Conservation (phyloP, 192 early-diverging fungal species). For the Coemansia sp. region DNA sequence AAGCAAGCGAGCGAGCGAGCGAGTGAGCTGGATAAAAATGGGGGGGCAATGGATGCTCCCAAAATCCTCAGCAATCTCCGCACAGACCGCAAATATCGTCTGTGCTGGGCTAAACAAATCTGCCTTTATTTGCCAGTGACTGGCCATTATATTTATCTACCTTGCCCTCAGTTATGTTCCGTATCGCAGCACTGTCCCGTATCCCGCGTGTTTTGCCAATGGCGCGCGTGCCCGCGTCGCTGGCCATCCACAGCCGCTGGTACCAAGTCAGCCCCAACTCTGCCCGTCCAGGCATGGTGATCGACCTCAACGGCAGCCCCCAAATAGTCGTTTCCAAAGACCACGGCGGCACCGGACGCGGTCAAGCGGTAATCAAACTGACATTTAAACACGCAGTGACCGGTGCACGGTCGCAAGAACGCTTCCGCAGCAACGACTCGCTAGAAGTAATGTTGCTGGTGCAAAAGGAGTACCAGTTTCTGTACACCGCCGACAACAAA, state of each 20-base stretch:
- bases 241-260: constrained; percentile 17
- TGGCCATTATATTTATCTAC: too few species aligned
- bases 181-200: neutral
- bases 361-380: constrained; percentile 66
- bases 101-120: neutral
- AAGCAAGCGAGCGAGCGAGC: too few species aligned
- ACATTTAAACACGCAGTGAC: constrained; percentile 70
- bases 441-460: constrained; percentile 72
- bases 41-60: too few species aligned
- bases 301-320: constrained; percentile 66
- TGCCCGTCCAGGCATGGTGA: constrained; percentile 64
- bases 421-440: constrained; percentile 68
- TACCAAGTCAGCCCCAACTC: constrained; percentile 42
- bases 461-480: constrained; percentile 66
- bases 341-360: constrained; percentile 68
- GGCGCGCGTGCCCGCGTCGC: neutral
- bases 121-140: too few species aligned
- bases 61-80: constrained; percentile 4
- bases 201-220: neutral
- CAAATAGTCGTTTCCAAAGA: constrained; percentile 66
- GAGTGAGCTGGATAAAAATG: too few species aligned
- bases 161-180: neutral
- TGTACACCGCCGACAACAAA: constrained; percentile 66
- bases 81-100: neutral
- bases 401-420: constrained; percentile 59